Evolutionary conservation across 768 basidiomycete species (phyloP).

Genomic region (Termitomyces titanicus): DNA sequence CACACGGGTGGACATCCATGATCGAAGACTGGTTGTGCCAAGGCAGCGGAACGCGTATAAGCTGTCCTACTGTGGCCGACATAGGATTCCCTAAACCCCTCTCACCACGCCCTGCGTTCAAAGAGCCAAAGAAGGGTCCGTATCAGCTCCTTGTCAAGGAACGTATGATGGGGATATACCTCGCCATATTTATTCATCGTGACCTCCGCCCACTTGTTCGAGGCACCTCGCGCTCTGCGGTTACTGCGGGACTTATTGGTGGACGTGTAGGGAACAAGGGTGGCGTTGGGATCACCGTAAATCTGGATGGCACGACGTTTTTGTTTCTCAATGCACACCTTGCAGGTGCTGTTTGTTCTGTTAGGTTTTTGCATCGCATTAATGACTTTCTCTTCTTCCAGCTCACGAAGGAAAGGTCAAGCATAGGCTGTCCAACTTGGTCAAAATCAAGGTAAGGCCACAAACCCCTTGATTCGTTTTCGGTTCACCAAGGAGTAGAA

Average conservation of each 20-base stretch:
- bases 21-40: constrained; percentile 72
- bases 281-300: constrained; percentile 85
- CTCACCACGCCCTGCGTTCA: constrained; percentile 35
- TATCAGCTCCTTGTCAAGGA: constrained; percentile 88
- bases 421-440: constrained; percentile 79
- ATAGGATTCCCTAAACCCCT: constrained; percentile 40
- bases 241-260: constrained; percentile 86
- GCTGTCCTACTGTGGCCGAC: constrained; percentile 37
- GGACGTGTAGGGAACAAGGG: constrained; percentile 93
- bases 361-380: neutral
- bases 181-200: constrained; percentile 71
- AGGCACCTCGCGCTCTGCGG: constrained; percentile 79
- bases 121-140: constrained; percentile 57
- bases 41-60: constrained; percentile 27
- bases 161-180: constrained; percentile 86
- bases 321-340: constrained; percentile 91
- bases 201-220: constrained; percentile 62
- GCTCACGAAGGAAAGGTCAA: constrained; percentile 76
- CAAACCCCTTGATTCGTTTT: neutral
- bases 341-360: constrained; percentile 49
- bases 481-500: constrained; percentile 34
- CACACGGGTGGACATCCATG: constrained; percentile 68
- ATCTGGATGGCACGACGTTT: constrained; percentile 77
- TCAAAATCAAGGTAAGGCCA: constrained; percentile 78
- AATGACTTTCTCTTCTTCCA: constrained; percentile 25